Conservation (phyloP, 2,329 filamentous ascomycete genomes). For the Botrytis galanthina region DNA sequence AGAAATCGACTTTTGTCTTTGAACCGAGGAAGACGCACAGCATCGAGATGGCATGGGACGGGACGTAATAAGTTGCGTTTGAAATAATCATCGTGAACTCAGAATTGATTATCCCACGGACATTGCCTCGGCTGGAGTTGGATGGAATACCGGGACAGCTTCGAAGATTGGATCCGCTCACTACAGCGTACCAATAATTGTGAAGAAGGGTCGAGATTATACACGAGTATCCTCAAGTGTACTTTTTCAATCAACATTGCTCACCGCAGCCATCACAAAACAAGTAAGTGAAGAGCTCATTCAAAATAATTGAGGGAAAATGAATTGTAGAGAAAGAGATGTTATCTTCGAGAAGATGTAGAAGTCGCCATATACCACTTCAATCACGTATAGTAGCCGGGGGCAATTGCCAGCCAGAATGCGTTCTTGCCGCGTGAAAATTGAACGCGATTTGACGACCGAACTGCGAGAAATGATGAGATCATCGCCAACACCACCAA, state of each 20-base stretch:
- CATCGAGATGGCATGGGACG: neutral
- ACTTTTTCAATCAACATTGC: neutral
- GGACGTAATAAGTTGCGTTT: neutral
- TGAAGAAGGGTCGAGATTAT: neutral
- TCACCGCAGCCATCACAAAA: neutral
- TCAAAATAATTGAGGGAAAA: too few relatives aligned
- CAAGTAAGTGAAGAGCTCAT: neutral
- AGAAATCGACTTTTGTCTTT: neutral
- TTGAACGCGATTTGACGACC: neutral
- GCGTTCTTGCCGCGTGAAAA: slow-evolving; percentile 2
- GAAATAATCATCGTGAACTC: neutral
- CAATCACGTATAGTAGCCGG: neutral
- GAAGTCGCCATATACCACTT: neutral
- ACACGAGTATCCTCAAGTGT: neutral
- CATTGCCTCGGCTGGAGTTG: neutral
- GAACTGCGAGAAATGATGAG: neutral
- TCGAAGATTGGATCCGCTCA: neutral
- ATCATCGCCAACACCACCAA: neutral
- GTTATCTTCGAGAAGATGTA: neutral
- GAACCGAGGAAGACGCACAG: neutral
- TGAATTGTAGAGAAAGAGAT: neutral
- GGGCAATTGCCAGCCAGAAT: neutral
- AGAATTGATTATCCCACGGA: neutral
- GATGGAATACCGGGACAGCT: neutral
- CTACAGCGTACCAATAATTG: neutral